Percentiles rank a stretch among this genome's conserved stretches.
phyloP scores from a whole-genome alignment of 805 yeast species.

The Scheffersomyces spartinae region DNA sequence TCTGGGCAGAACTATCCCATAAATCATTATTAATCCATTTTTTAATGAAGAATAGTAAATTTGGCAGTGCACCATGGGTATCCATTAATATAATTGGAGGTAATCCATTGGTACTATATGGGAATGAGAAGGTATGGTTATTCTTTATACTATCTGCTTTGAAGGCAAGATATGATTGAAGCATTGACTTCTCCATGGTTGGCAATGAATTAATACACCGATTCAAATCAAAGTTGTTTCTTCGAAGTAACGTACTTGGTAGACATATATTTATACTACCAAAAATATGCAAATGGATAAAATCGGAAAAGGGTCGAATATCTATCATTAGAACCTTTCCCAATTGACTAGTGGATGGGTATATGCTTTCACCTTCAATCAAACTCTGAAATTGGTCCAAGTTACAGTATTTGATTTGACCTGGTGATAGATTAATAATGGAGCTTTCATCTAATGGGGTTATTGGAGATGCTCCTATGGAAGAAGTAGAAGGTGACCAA shows the following conservation, averaged over 20 bases:
- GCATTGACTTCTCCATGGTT: conserved; percentile 32
- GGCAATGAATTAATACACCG: conserved; percentile 55
- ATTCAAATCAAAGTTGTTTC: conserved; percentile 57
- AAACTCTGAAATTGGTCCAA: too few relatives aligned
- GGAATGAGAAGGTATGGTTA: conserved; percentile 5
- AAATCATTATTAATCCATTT: conserved; percentile 31
- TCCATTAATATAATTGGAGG: conserved; percentile 47
- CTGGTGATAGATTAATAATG: too few relatives aligned
- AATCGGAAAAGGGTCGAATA: conserved; percentile 73
- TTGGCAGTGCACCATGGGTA: conserved; percentile 15
- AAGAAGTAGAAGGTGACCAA: too few relatives aligned
- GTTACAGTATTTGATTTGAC: too few relatives aligned
- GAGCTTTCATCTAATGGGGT: too few relatives aligned
- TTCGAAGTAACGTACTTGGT: conserved; percentile 78
- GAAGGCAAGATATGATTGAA: conserved; percentile 22
- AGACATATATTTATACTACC: conserved; percentile 68
- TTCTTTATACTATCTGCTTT: too few relatives aligned
- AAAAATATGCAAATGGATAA: conserved; percentile 41
- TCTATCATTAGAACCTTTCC: conserved; percentile 60
- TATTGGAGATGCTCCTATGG: too few relatives aligned
- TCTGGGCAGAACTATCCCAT: conserved; percentile 24
- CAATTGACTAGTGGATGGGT: too few relatives aligned
- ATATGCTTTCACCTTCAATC: too few relatives aligned
- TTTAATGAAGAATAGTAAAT: conserved; percentile 34
- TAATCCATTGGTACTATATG: conserved; percentile 14